Percentiles rank a stretch among this genome's conserved stretches.
Evolutionary conservation across 2,329 filamentous ascomycete genomes (phyloP).

Genomic region (Eutypa lata): DNA sequence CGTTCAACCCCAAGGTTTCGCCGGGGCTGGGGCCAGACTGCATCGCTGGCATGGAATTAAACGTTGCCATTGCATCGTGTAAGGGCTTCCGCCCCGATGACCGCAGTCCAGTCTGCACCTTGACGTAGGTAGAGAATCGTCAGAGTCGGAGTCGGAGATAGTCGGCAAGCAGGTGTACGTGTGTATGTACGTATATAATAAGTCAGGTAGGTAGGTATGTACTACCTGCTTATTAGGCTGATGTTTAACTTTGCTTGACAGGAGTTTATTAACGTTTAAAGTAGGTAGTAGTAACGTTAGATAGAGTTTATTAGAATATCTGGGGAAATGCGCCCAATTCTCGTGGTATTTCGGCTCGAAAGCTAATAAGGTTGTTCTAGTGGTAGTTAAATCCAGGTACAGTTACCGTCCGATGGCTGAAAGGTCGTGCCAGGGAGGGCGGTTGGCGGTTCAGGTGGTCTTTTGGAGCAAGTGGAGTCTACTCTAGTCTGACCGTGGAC

Average conservation of each 20-base stretch:
- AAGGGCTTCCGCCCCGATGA: slow-evolving; percentile 22
- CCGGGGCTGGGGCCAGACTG: slow-evolving; percentile 40
- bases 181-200: neutral
- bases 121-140: too few relatives aligned
- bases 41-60: slow-evolving; percentile 54
- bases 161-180: neutral
- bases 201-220: neutral
- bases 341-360: neutral
- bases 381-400: neutral
- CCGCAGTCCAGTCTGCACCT: neutral
- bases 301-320: neutral
- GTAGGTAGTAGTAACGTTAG: too few relatives aligned
- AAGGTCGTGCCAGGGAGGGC: too few relatives aligned
- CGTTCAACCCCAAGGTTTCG: slow-evolving; percentile 46
- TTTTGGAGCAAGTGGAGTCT: too few relatives aligned
- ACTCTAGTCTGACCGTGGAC: too few relatives aligned
- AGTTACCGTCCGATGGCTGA: too few relatives aligned
- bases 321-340: neutral
- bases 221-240: too few relatives aligned
- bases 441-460: too few relatives aligned
- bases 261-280: too few relatives aligned
- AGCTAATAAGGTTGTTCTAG: neutral
- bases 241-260: too few relatives aligned
- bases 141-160: neutral
- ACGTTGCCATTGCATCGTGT: slow-evolving; percentile 55